Conservation (phyloP, 2,329 filamentous ascomycete genomes). For the Fusarium graminum region DNA sequence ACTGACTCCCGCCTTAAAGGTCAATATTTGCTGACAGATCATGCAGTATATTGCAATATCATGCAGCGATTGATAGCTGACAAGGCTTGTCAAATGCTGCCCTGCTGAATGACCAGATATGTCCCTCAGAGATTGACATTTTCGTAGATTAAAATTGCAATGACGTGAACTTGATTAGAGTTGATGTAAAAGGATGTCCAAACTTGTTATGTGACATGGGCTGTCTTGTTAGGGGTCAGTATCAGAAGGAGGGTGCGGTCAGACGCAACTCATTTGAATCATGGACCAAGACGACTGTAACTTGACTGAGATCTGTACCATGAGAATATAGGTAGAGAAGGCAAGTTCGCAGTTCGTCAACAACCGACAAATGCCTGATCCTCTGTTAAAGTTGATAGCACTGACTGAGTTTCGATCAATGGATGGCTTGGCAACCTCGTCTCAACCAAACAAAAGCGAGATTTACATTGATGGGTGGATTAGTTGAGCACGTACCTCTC, state of each 20-base stretch:
- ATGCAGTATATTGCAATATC: background rate
- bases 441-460: slow-evolving; percentile 31
- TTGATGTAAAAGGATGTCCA: background rate
- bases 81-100: background rate
- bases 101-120: background rate
- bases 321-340: too few species aligned
- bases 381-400: slow-evolving; percentile 18
- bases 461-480: slow-evolving; percentile 21
- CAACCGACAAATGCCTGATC: slow-evolving; percentile 25
- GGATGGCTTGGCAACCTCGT: slow-evolving; percentile 37
- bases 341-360: background rate
- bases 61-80: background rate
- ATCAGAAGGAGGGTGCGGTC: too few species aligned
- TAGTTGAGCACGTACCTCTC: slow-evolving; percentile 40
- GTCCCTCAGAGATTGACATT: background rate
- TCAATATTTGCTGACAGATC: background rate
- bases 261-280: too few species aligned
- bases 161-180: background rate
- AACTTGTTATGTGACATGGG: background rate
- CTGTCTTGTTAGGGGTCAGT: too few species aligned
- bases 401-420: slow-evolving; percentile 34
- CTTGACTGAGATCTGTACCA: too few species aligned
- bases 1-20: too few species aligned
- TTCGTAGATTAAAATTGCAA: background rate
- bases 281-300: too few species aligned